These are phyloP conservation scores for Mariannaea elegans DNA, from an alignment of 2,329 filamentous ascomycete species.

Conservation along the genomic window DNA sequence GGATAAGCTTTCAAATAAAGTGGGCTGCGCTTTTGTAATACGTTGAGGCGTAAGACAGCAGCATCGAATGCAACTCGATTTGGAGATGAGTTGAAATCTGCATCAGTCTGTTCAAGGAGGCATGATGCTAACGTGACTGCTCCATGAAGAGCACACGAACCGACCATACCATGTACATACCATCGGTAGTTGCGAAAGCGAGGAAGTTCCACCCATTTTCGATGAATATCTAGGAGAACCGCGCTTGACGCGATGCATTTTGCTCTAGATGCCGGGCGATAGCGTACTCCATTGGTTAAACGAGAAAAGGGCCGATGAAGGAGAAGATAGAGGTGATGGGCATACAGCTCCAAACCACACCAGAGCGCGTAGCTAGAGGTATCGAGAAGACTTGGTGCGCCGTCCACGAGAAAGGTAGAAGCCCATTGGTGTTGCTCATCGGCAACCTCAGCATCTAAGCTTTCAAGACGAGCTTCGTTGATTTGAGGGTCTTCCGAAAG, in stretches of 20 bases:
- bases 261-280: conserved; percentile 12
- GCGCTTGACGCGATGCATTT: conserved; percentile 22
- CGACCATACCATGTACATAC: too few relatives aligned
- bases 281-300: too few relatives aligned
- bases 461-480: background rate
- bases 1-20: too few relatives aligned
- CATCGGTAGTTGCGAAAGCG: too few relatives aligned
- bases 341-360: conserved; percentile 28
- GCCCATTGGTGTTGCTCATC: conserved; percentile 26
- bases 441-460: background rate
- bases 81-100: too few relatives aligned
- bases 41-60: too few relatives aligned
- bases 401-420: conserved; percentile 19
- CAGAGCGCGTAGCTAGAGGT: conserved; percentile 27
- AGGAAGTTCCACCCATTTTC: too few relatives aligned
- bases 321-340: conserved; percentile 31
- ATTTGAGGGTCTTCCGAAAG: conserved; percentile 9
- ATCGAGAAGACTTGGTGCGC: conserved; percentile 23
- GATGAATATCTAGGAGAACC: conserved; percentile 26
- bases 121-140: too few relatives aligned
- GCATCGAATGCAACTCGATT: too few relatives aligned
- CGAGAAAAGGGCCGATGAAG: conserved; percentile 27
- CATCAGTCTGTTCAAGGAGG: too few relatives aligned
- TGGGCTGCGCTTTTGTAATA: too few relatives aligned
- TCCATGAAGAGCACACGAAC: too few relatives aligned